Evolutionary conservation across 2,329 filamentous ascomycete genomes (phyloP), one percentile per base, ranked within the genome.

Genomic region (Allantophomopsis cytisporea): DNA sequence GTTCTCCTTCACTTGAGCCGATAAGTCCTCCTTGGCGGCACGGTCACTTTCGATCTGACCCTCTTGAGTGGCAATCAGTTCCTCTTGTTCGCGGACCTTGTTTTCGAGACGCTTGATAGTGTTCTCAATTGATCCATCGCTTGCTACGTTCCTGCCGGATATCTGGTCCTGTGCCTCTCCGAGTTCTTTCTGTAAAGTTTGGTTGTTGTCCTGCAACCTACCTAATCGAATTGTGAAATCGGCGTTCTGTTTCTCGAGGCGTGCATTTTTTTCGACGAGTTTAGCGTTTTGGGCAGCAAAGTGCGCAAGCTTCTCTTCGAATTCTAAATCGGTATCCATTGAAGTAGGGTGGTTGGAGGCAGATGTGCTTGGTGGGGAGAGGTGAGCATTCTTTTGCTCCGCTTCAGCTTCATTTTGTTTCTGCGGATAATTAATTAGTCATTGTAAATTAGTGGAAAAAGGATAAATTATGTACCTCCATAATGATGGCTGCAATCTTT

Each of bases 31-130:
- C 47, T 62, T 53, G 2, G 60, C 55, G 13, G 61, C 54, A 14
- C 61, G 60, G 44, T 68, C 58, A 23, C 69, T 64, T 41, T 81
- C 72, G 10, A 80, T 60, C 48, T 83, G 72, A 15, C 70, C 68
- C 54, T 88, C 83, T 48, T 85, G 73, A 17, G 66, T 71, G 31
- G 76, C 75, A 51, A 88, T 87, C 37, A 85, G 64, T 42, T 80
- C 69, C 54, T 84, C 78, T 50, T 82, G 76, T 49, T 85, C 75
- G 32, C 71, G 70, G 17, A 80, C 62, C 47, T 71, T 69, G 34
- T 62, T 60, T 47, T 78, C 65, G 48, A 81, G 60, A 43, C 66
- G 58, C 58, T 64, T 63, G 45, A 75, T 67, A 37, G 68, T 60
- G 40, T 68, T 64, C 16, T 61, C 68, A 53, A 61, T 71, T 17